Conservation (phyloP, 345 rosid genomes). For the Schrenkiella parvula region DNA sequence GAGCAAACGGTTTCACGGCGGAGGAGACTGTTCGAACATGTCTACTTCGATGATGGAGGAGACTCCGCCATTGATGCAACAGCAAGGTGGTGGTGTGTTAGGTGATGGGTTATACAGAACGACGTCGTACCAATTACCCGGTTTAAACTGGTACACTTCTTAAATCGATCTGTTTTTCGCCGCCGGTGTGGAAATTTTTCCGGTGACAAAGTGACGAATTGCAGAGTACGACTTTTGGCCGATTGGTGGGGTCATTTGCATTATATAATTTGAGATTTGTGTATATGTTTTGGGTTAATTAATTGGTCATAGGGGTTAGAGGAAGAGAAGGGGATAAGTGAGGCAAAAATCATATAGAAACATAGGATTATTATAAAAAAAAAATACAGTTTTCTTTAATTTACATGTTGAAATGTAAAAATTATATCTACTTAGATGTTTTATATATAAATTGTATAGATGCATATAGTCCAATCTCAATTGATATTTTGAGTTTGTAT, state of each 20-base stretch:
- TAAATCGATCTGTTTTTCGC: neutral
- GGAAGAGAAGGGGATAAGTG: slow-evolving; percentile 12
- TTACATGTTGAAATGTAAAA: neutral
- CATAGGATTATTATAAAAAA: slow-evolving; percentile 10
- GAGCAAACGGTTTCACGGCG: slow-evolving; percentile 52
- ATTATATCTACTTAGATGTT: slow-evolving; percentile 12
- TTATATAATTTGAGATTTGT: slow-evolving; percentile 29
- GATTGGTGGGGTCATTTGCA: slow-evolving; percentile 8
- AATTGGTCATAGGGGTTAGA: slow-evolving; percentile 26
- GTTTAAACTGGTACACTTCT: slow-evolving; percentile 76
- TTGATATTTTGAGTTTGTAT: slow-evolving; percentile 21
- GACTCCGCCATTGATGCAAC: slow-evolving; percentile 28
- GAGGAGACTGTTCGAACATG: slow-evolving; percentile 30
- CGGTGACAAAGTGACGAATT: neutral
- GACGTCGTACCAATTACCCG: slow-evolving; percentile 53
- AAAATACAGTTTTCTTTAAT: neutral
- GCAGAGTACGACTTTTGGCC: neutral
- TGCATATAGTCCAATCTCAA: slow-evolving; percentile 3
- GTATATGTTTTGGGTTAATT: slow-evolving; percentile 28
- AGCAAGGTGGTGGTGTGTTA: slow-evolving; percentile 46
- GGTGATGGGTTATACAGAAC: slow-evolving; percentile 58
- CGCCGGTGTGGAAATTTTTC: neutral
- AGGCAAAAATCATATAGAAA: slow-evolving; percentile 21
- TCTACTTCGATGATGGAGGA: slow-evolving; percentile 26
- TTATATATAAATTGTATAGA: slow-evolving; percentile 10